These are phyloP conservation scores for Silene latifolia DNA, from an alignment of 148 eudicot species.

Conservation along the genomic window DNA sequence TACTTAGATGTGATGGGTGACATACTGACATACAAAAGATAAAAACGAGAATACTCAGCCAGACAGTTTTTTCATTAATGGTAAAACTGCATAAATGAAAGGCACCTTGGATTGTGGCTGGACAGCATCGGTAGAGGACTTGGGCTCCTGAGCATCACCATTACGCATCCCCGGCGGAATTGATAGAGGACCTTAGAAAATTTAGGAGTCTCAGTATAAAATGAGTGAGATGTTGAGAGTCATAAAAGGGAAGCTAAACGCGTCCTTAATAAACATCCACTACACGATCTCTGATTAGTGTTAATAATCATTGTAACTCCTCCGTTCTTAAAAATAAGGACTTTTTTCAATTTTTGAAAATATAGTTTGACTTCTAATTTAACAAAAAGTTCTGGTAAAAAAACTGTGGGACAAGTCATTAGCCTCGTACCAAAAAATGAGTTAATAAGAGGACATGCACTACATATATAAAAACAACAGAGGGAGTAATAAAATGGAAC, in stretches of 20 bases:
- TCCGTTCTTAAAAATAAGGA: no score
- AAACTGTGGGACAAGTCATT: no score
- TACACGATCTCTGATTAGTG: neutral
- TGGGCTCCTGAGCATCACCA: constrained; percentile 40
- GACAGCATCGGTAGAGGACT: constrained; percentile 31
- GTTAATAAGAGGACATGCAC: no score
- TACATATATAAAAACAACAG: neutral
- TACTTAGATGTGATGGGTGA: neutral
- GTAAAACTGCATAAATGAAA: constrained; percentile 6
- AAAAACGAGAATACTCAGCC: neutral
- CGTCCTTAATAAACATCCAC: constrained; percentile 2
- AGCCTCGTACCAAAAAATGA: no score
- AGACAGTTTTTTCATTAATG: neutral
- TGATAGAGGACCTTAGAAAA: constrained; percentile 43
- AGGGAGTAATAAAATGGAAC: neutral
- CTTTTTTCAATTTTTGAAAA: no score
- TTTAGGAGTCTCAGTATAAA: constrained; percentile 15
- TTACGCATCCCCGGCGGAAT: constrained; percentile 26
- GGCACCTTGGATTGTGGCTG: constrained; percentile 47
- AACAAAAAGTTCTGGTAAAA: no score
- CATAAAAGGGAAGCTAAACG: neutral
- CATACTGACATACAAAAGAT: neutral
- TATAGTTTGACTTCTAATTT: no score
- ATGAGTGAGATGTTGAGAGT: neutral
- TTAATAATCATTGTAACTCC: no score